phyloP scores from a whole-genome alignment of 2,329 filamentous ascomycete genomes.

The Penicillium expansum region DNA sequence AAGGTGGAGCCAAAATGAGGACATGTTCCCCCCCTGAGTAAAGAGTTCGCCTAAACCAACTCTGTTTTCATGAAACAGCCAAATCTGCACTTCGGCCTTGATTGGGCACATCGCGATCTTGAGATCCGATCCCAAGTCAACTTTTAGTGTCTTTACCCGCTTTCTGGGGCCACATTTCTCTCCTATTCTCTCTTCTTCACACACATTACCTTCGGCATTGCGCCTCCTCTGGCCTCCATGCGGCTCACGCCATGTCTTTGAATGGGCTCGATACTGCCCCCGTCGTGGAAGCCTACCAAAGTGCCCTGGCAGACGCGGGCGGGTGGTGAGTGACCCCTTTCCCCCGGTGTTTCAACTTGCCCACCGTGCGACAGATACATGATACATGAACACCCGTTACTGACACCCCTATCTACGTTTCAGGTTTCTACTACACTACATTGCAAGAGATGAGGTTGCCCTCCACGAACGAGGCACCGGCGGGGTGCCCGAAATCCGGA shows the following conservation, averaged over 20 bases:
- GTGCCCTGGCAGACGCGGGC: slow-evolving; percentile 75
- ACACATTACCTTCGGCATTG: slow-evolving; percentile 4
- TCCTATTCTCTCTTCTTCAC: slow-evolving; percentile 9
- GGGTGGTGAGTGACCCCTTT: slow-evolving; percentile 71
- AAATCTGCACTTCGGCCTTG: neutral
- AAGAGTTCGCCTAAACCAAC: slow-evolving; percentile 3
- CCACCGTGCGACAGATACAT: neutral
- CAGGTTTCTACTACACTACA: slow-evolving; percentile 95
- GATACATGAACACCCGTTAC: neutral
- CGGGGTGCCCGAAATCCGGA: slow-evolving; percentile 79
- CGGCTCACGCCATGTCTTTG: slow-evolving; percentile 70
- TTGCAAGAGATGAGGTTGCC: slow-evolving; percentile 81
- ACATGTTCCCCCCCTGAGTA: slow-evolving; percentile 19
- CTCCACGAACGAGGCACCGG: slow-evolving; percentile 73
- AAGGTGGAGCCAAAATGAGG: slow-evolving; percentile 23
- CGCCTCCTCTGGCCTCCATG: slow-evolving; percentile 28
- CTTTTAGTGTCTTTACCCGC: slow-evolving; percentile 3
- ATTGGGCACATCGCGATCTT: slow-evolving; percentile 9
- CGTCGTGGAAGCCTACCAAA: slow-evolving; percentile 81
- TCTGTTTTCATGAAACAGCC: neutral
- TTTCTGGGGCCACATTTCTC: slow-evolving; percentile 11
- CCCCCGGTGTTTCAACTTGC: neutral
- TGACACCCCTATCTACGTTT: slow-evolving; percentile 6
- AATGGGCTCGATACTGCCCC: slow-evolving; percentile 84
- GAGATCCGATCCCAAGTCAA: slow-evolving; percentile 5